Evolutionary conservation across 2,329 filamentous ascomycete species (phyloP), one percentile per base, ranked within the genome.

Genomic region (Aspergillus fijiensis): DNA sequence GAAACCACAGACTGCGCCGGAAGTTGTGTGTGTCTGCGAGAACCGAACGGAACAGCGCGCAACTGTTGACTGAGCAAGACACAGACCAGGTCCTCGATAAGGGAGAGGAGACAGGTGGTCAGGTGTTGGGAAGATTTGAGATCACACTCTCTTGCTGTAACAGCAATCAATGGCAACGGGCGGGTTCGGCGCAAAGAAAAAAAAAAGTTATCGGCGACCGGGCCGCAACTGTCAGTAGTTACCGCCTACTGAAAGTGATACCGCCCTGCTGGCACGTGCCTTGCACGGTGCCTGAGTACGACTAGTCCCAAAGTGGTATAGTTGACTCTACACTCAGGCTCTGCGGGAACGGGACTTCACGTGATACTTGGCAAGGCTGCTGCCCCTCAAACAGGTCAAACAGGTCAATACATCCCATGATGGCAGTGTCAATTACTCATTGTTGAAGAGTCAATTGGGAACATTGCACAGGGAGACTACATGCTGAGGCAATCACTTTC

Each of bases 151-250:
- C 51, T 27, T 51, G 49, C 51, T 49, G 25, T 29, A 33, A 23
- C 4, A 12, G 35, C 16, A 33, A 21, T 21, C 21, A 35, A 33
- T 25, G 35, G 47, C 49, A 33, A 45, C 39, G 29, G 27, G 35
- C 35, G 23, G 39, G n/a, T 21, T 21, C 33, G 14, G 25, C 27
- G 48, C 45, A 59, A 29, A 29, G 53, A 56, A 64, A 70, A 71
- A 71, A 70, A 65, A 71, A 70, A 67, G 70, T 70, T 61, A 69
- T 70, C 52, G 51, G 49, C 47, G 49, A 51, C 6, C 48, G n/a
- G 35, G 31, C 25, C n/a, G 14, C 19, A 63, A 72, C 58, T 75
- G 74, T 70, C 65, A 4, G 1, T 0, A 0, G 0, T 21, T 55
- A 69, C 64, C 63, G 64, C 64, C 50, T 65, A 42, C 55, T 16